These are phyloP conservation scores for Mytilinidion resinicola DNA, from an alignment of 495 filamentous ascomycete species.

Conservation along the genomic window DNA sequence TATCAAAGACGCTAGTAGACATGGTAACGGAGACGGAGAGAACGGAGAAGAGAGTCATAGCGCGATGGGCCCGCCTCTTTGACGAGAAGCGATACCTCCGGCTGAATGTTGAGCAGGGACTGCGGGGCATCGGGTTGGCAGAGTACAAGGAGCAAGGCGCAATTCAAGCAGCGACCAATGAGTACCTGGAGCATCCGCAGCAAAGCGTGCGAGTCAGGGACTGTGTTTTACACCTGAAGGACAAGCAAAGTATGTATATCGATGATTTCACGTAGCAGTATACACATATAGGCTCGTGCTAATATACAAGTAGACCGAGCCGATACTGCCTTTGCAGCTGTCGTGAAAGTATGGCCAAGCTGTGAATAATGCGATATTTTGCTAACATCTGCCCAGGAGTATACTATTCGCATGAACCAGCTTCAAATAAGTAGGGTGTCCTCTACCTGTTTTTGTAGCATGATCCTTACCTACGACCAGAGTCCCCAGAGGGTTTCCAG, in stretches of 20 bases:
- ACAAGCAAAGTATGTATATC: constrained; percentile 25
- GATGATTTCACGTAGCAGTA: constrained; percentile 8
- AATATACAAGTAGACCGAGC: too few species aligned
- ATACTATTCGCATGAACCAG: too few species aligned
- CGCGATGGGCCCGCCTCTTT: not conserved
- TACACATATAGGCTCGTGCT: too few species aligned
- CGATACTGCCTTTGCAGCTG: too few species aligned
- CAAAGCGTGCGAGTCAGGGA: constrained; percentile 18
- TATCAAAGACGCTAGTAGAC: constrained; percentile 9
- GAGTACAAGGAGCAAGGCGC: constrained; percentile 7
- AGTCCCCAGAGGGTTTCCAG: too few species aligned
- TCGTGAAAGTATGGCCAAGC: too few species aligned
- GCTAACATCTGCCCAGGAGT: too few species aligned
- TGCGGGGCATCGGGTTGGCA: constrained; percentile 8
- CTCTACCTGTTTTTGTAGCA: too few species aligned
- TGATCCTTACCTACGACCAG: too few species aligned
- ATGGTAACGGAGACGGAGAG: constrained; percentile 12
- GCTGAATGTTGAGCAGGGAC: constrained; percentile 24
- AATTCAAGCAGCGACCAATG: constrained; percentile 10
- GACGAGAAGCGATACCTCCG: constrained; percentile 17
- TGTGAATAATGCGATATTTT: too few species aligned
- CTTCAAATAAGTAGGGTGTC: too few species aligned
- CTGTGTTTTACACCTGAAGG: constrained; percentile 29
- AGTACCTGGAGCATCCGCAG: constrained; percentile 4
- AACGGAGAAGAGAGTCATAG: constrained; percentile 8